Conservation (phyloP, 2,329 filamentous ascomycete genomes). For the Alternaria gansuensis region DNA sequence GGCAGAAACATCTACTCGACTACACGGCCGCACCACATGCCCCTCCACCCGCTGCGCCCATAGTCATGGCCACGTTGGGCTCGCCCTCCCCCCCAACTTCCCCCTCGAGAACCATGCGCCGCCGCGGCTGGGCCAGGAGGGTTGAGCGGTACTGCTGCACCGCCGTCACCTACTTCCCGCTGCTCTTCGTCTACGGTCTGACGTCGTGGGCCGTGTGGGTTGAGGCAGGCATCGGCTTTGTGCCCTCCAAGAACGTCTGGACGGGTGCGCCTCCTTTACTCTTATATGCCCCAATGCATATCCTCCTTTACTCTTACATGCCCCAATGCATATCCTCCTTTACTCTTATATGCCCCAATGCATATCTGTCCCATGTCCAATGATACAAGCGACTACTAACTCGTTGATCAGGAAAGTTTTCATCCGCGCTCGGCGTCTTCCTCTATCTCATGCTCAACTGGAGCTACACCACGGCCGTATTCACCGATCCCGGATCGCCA, state of each 20-base stretch:
- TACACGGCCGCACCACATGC: constrained; percentile 38
- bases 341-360: background rate
- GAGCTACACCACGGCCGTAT: constrained; percentile 92
- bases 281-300: constrained; percentile 1
- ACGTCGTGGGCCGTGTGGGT: constrained; percentile 97
- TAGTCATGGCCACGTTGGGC: constrained; percentile 52
- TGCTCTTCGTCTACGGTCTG: constrained; percentile 85
- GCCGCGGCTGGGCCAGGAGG: constrained; percentile 67
- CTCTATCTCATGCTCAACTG: constrained; percentile 84
- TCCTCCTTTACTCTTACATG: too few relatives aligned
- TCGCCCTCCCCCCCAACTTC: constrained; percentile 53
- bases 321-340: constrained; percentile 13
- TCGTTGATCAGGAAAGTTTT: constrained; percentile 53
- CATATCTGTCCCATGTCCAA: constrained; percentile 1
- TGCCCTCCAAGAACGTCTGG: constrained; percentile 47
- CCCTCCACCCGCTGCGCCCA: constrained; percentile 27
- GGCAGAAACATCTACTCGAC: constrained; percentile 19
- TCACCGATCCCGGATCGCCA: constrained; percentile 83
- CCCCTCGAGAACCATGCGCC: constrained; percentile 52
- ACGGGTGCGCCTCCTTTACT: constrained; percentile 41
- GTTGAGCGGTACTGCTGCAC: constrained; percentile 86
- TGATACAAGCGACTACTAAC: constrained; percentile 13
- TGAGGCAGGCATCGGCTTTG: constrained; percentile 73
- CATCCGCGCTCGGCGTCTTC: constrained; percentile 70
- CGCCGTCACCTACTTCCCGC: constrained; percentile 81